Conservation (phyloP, 2,329 filamentous ascomycete species). For the Biscogniauxia sp. region DNA sequence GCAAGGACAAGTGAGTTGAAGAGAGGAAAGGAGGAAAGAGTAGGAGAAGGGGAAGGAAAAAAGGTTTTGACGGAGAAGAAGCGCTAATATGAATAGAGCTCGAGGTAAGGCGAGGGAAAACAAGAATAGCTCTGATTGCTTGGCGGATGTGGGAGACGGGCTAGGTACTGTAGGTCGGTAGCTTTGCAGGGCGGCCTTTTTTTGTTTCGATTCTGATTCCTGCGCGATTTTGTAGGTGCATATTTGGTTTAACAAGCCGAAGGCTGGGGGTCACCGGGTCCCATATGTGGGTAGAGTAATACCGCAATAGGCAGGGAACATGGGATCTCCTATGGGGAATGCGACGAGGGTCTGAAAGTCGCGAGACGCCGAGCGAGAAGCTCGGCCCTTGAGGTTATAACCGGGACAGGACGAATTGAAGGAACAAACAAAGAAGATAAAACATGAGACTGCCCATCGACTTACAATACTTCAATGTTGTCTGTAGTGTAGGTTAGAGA, state of each 20-base stretch:
- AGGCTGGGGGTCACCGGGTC: conserved; percentile 19
- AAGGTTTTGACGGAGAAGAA: conserved; percentile 25
- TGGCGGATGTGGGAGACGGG: conserved; percentile 29
- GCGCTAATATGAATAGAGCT: conserved; percentile 27
- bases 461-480: too few relatives aligned
- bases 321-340: conserved; percentile 23
- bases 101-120: conserved; percentile 22
- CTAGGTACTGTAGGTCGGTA: too few relatives aligned
- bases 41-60: conserved; percentile 18
- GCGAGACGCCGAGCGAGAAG: conserved; percentile 18
- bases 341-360: conserved; percentile 20
- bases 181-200: conserved; percentile 18
- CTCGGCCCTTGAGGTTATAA: conserved; percentile 4
- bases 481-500: not conserved
- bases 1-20: conserved; percentile 36
- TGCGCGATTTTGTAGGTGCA: conserved; percentile 34
- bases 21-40: conserved; percentile 21
- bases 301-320: conserved; percentile 26
- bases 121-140: conserved; percentile 28
- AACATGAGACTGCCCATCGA: too few relatives aligned
- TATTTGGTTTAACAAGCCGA: conserved; percentile 12
- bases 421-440: conserved; percentile 4
- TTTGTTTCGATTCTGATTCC: conserved; percentile 10
- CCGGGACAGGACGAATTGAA: conserved; percentile 1
- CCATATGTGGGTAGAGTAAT: conserved; percentile 28